These are phyloP conservation scores for Aspergillus sclerotiicarbonarius DNA, from an alignment of 495 filamentous ascomycete species.

Conservation along the genomic window DNA sequence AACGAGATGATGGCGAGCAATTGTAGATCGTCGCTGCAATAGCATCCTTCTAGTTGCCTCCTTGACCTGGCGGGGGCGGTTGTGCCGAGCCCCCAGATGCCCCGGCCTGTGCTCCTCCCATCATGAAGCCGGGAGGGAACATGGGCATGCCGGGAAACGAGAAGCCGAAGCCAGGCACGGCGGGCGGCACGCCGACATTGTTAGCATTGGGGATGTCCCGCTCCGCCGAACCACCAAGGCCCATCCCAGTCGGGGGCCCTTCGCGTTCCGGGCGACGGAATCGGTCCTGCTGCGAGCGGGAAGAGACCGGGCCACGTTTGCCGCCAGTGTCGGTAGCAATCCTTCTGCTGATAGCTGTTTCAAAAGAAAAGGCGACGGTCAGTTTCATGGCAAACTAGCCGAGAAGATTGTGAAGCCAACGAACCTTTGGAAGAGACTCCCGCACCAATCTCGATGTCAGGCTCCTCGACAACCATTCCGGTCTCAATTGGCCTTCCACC, in stretches of 20 bases:
- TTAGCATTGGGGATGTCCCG: constrained; percentile 45
- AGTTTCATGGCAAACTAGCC: neutral
- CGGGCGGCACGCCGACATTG: constrained; percentile 56
- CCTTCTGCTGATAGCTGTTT: constrained; percentile 72
- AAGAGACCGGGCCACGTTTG: constrained; percentile 69
- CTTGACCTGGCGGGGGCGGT: constrained; percentile 49
- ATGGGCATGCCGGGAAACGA: constrained; percentile 67
- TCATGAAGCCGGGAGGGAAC: constrained; percentile 64
- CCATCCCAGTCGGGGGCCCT: constrained; percentile 21
- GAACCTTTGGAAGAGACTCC: constrained; percentile 89
- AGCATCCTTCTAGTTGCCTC: constrained; percentile 21
- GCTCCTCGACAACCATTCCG: constrained; percentile 91
- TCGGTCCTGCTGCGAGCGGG: constrained; percentile 50
- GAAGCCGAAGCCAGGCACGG: constrained; percentile 67
- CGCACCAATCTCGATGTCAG: constrained; percentile 96
- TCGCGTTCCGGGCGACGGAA: constrained; percentile 42
- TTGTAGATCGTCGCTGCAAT: constrained; percentile 9
- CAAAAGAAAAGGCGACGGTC: neutral
- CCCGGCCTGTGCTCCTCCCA: constrained; percentile 42
- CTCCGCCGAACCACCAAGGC: constrained; percentile 22
- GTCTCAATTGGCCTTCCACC: constrained; percentile 77
- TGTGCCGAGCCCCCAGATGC: constrained; percentile 29
- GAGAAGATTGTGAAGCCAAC: constrained; percentile 6
- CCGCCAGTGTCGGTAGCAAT: constrained; percentile 77
- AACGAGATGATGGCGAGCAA: constrained; percentile 15